Conservation (phyloP, 2,329 filamentous ascomycete species). For the Cryphonectria japonica region DNA sequence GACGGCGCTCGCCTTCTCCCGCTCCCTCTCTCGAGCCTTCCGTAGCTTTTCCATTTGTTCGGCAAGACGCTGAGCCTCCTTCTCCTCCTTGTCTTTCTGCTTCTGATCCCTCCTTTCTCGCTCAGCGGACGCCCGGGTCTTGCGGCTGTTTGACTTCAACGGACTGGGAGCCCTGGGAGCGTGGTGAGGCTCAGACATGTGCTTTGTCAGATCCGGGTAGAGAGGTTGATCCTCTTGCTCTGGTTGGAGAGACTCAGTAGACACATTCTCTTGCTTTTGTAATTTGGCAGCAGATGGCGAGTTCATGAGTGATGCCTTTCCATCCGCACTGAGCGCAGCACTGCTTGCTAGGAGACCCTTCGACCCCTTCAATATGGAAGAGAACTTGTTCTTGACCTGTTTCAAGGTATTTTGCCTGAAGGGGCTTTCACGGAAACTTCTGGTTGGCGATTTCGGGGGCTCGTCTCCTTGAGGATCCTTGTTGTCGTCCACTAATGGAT, state of each 20-base stretch:
- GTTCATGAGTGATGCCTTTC: slow-evolving; percentile 57
- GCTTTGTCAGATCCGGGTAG: slow-evolving; percentile 52
- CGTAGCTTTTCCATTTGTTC: slow-evolving; percentile 67
- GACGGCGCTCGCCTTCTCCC: slow-evolving; percentile 66
- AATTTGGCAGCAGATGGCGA: slow-evolving; percentile 57
- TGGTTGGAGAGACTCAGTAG: slow-evolving; percentile 52
- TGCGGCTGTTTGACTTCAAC: slow-evolving; percentile 47
- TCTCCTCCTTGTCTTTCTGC: slow-evolving; percentile 62
- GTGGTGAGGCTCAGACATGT: slow-evolving; percentile 38
- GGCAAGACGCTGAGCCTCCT: slow-evolving; percentile 63
- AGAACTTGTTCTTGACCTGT: slow-evolving; percentile 90
- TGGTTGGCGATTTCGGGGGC: slow-evolving; percentile 57
- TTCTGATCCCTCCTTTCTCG: slow-evolving; percentile 65
- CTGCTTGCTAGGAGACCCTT: slow-evolving; percentile 84
- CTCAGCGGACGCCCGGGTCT: slow-evolving; percentile 63
- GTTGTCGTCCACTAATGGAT: slow-evolving; percentile 51
- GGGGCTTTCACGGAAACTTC: slow-evolving; percentile 70
- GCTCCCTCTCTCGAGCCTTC: slow-evolving; percentile 70
- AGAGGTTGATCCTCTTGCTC: slow-evolving; percentile 39
- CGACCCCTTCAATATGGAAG: slow-evolving; percentile 86
- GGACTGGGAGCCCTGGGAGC: slow-evolving; percentile 47
- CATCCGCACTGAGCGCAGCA: slow-evolving; percentile 64
- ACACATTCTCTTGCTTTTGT: slow-evolving; percentile 48
- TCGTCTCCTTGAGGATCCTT: slow-evolving; percentile 48
- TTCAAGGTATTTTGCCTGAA: slow-evolving; percentile 56